A percentile compares a stretch with the other conserved stretches of the same genome.
phyloP scores from a whole-genome alignment of 2,329 filamentous ascomycete species.

The Alternaria sp. region DNA sequence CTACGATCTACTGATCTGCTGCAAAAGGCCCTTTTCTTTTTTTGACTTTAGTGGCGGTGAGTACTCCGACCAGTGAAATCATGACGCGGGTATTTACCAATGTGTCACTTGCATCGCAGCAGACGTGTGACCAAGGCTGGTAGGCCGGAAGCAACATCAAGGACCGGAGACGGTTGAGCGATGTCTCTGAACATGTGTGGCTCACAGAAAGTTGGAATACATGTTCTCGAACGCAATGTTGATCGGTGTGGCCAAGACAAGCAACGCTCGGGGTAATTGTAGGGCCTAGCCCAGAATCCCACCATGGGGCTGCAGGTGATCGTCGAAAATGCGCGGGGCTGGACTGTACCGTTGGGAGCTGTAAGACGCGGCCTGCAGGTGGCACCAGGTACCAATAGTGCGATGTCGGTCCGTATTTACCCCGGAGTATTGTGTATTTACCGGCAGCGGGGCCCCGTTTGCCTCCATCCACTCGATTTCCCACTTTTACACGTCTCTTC shows the following conservation, averaged over 20 bases:
- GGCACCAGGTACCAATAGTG: conserved; percentile 8
- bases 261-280: neutral
- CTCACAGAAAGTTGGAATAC: neutral
- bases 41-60: conserved; percentile 10
- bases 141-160: neutral
- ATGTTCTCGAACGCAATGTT: neutral
- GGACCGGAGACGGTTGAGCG: neutral
- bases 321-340: conserved; percentile 18
- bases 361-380: conserved; percentile 3
- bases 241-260: neutral
- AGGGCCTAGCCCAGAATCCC: conserved; percentile 5
- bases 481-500: neutral
- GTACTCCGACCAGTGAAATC: neutral
- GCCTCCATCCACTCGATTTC: neutral
- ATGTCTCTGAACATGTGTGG: neutral
- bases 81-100: neutral
- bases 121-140: conserved; percentile 5
- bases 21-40: conserved; percentile 1
- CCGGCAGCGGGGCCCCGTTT: conserved; percentile 12
- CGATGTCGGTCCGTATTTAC: conserved; percentile 19
- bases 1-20: neutral
- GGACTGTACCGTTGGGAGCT: conserved; percentile 3
- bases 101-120: neutral
- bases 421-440: conserved; percentile 10
- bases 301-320: conserved; percentile 14